Conservation (phyloP, 805 yeast genomes). For the Nakazawaea wyomingensis region DNA sequence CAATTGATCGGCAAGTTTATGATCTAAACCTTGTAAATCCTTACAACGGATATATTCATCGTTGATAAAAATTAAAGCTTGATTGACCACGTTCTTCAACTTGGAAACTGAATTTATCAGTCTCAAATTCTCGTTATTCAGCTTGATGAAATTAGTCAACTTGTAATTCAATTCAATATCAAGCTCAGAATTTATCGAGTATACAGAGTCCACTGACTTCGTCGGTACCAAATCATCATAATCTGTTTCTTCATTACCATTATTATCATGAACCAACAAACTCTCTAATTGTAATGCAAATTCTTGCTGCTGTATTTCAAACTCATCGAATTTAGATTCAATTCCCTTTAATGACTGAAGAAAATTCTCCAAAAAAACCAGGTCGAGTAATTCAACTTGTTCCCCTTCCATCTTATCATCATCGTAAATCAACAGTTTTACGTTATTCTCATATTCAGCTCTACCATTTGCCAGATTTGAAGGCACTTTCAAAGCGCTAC, state of each 20-base stretch:
- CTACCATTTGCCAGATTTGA: no score
- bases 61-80: slow-evolving; percentile 4
- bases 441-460: no score
- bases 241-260: no score
- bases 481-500: no score
- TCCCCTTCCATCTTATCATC: neutral
- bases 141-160: slow-evolving; percentile 5
- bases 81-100: slow-evolving; percentile 4
- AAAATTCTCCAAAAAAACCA: neutral
- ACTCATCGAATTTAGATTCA: neutral
- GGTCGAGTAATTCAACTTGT: neutral
- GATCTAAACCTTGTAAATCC: neutral
- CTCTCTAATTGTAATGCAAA: neutral
- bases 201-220: neutral
- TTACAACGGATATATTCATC: neutral
- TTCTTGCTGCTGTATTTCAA: neutral
- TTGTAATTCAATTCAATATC: slow-evolving; percentile 6
- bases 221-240: neutral
- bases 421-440: neutral
- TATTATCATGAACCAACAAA: no score
- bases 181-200: slow-evolving; percentile 4
- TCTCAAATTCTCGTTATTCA: neutral
- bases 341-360: neutral
- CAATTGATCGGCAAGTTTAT: slow-evolving; percentile 1
- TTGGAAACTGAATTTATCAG: neutral